These are phyloP conservation scores for Wickerhamomyces pijperi DNA, from an alignment of 805 yeast genomes.

Conservation along the genomic window DNA sequence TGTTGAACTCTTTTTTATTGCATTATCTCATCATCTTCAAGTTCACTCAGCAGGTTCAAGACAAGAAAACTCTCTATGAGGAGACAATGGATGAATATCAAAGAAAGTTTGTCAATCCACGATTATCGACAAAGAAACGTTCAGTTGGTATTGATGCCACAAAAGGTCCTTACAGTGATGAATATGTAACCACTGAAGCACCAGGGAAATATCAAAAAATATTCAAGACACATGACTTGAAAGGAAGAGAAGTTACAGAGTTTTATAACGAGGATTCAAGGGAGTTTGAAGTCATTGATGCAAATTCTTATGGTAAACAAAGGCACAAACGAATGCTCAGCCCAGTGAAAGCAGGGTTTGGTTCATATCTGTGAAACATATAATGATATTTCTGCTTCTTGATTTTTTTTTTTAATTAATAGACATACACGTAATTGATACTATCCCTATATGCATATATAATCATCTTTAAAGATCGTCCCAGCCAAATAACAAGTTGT, in stretches of 20 bases:
- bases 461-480: constrained; percentile 28
- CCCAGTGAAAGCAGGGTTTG: constrained; percentile 11
- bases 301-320: neutral
- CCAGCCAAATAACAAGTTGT: constrained; percentile 46
- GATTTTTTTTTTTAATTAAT: too few relatives aligned
- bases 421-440: too few relatives aligned
- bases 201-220: constrained; percentile 24
- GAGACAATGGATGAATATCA: constrained; percentile 57
- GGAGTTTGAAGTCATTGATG: neutral
- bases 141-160: constrained; percentile 58
- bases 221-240: constrained; percentile 39
- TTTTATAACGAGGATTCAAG: neutral
- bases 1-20: constrained; percentile 25
- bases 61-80: constrained; percentile 46
- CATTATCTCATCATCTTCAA: constrained; percentile 28
- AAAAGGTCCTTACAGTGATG: constrained; percentile 17
- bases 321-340: constrained; percentile 21
- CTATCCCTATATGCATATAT: too few relatives aligned
- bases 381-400: too few relatives aligned
- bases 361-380: neutral
- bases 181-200: constrained; percentile 20
- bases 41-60: constrained; percentile 39
- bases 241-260: constrained; percentile 12
- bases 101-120: constrained; percentile 50
- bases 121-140: constrained; percentile 35